These are phyloP conservation scores for Arthroderma uncinatum DNA, from an alignment of 2,329 filamentous ascomycete genomes.

Conservation along the genomic window DNA sequence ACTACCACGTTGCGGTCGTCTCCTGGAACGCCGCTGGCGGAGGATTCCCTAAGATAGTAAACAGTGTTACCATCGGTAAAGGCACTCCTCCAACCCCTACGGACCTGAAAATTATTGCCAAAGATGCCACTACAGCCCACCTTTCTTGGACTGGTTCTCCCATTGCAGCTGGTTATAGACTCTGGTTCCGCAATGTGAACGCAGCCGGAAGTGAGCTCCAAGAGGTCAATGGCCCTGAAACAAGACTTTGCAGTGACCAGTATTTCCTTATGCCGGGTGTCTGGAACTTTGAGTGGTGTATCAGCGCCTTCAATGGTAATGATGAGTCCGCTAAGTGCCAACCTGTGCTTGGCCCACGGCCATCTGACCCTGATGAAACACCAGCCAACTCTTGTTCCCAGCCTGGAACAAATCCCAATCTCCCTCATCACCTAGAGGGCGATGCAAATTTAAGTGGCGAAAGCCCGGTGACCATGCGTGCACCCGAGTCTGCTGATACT, in stretches of 20 bases:
- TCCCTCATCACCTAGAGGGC: too few relatives aligned
- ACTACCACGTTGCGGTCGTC: neutral
- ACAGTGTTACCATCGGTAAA: neutral
- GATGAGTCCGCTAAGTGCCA: neutral
- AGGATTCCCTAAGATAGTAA: neutral
- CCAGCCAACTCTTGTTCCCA: neutral
- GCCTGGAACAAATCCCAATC: neutral
- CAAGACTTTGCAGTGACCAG: neutral
- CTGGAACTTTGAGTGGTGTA: constrained; percentile 3
- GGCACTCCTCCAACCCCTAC: neutral
- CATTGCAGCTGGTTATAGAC: neutral
- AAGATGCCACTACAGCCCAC: neutral
- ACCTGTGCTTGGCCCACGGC: neutral
- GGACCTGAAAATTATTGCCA: neutral
- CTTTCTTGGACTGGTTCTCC: neutral
- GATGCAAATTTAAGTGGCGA: neutral
- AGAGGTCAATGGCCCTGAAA: neutral
- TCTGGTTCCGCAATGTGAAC: neutral
- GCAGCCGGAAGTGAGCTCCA: neutral
- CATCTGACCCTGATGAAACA: neutral
- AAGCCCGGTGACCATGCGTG: too few relatives aligned
- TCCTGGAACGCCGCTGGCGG: neutral
- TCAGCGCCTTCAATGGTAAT: neutral
- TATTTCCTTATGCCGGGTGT: constrained; percentile 1
- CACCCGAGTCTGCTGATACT: too few relatives aligned